Evolutionary conservation across 768 basidiomycete genomes (phyloP), one percentile per base, ranked within the genome.

Genomic region (Cystofilobasidium bisporidii): DNA sequence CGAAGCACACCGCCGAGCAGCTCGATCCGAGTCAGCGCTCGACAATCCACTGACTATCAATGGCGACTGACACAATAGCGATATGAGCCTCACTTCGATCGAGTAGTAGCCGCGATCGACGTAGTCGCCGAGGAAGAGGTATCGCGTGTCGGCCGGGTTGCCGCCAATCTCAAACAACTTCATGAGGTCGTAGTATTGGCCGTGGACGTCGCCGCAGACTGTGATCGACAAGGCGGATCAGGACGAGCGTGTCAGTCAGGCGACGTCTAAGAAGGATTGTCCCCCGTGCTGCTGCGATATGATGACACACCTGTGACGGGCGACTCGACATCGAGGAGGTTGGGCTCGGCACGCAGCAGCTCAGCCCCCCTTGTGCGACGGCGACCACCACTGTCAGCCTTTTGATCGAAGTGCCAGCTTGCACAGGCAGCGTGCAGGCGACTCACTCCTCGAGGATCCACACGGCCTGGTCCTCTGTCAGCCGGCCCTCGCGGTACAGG

Each of bases 31-130:
- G 10, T 41, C 48, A 26, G 26, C 24, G 18, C 32, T 61, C 60
- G 22, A 36, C n/a, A 41, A n/a, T n/a, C n/a, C n/a, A n/a, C n/a
- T n/a, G n/a, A n/a, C n/a, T n/a, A n/a, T n/a, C 30, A 6, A 20
- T 15, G 41, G 14, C 2, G 26, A 24, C 41, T 32, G 20, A 36
- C 17, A 50, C 53, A 2, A n/a, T n/a, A 43, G 22, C 38, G 22
- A 17, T 41, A 50, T 22, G 69, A 48, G 12, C 72, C 81, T 62
- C 62, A 88, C 90, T 82, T 92, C 91, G 72, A 92, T 90, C 73
- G 88, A 90, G 78, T 92, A 92, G 78, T 92, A 92, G 15, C 91
- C 91, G 76, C 91, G 82, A 79, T 92, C 91, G 63, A 92, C 91
- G 74, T 92, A 92, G 79, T 93, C 91, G 38, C 91, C 91, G 28